phyloP scores from a whole-genome alignment of 2,329 filamentous ascomycete species.

The Monosporascus sp. region DNA sequence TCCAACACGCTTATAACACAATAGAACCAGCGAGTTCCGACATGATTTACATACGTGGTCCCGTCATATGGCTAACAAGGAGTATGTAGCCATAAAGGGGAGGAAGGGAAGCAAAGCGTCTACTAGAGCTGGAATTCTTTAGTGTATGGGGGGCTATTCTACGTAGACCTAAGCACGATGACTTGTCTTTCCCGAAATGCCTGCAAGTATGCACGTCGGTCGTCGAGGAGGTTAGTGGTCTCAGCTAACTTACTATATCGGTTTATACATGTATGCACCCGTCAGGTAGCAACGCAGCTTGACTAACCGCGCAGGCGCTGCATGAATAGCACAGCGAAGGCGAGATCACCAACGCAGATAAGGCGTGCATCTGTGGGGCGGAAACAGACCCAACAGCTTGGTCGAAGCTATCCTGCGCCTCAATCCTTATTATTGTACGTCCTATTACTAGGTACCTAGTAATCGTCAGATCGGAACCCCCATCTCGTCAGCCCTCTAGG shows the following conservation, averaged over 20 bases:
- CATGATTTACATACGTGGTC: background rate
- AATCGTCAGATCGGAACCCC: background rate
- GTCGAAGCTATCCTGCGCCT: background rate
- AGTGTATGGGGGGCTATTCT: no score
- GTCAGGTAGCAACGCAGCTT: background rate
- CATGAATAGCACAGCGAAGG: background rate
- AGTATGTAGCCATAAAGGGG: no score
- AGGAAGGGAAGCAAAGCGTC: no score
- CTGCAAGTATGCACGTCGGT: no score
- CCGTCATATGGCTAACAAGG: no score
- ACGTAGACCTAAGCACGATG: no score
- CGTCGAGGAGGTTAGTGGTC: no score
- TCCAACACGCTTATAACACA: background rate
- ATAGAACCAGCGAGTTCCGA: background rate
- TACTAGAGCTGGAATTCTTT: no score
- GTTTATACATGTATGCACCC: no score
- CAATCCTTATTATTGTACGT: background rate
- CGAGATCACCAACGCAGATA: background rate
- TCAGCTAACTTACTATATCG: no score
- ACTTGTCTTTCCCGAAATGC: no score
- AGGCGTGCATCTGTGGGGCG: background rate
- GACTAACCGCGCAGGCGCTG: background rate
- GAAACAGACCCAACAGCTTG: background rate
- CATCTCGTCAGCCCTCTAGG: background rate
- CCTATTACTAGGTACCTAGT: background rate